Evolutionary conservation across 2,329 filamentous ascomycete genomes (phyloP), one percentile per base, ranked within the genome.

Genomic region (Epichloe typhina): DNA sequence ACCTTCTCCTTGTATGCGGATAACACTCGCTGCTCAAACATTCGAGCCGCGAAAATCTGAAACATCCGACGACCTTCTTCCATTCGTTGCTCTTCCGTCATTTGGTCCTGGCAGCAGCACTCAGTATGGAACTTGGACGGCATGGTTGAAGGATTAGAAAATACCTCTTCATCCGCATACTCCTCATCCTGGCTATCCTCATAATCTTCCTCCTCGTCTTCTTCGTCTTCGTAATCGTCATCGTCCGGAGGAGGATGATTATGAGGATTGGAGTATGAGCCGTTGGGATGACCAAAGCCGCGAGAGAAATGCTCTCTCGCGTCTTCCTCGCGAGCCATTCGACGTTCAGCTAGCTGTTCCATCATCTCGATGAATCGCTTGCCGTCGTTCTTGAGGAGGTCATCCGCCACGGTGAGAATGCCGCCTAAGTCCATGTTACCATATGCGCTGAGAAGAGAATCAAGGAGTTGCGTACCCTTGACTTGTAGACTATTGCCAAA

Each of bases 361-460:
- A 98, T 98, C 93, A 98, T 98, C 67, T 98, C 93, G 69, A 98
- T 98, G 72, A 98, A 98, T 64, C 95, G 95, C 69, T 95, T 95
- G 62, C 93, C 93, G 69, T 98, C 93, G 69, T 98, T 98, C 69
- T 97, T 97, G 56, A 98, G 79, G 57, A 98, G 77, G 71, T 98
- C 93, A 74, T 98, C 93, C 67, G 93, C 93, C 64, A 98, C 93
- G 58, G 93, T 98, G 66, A 98, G 82, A 69, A 98, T 96, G 65
- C 93, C 94, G 74, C 93, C 90, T 88, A 78, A 68, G 62, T 69
- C 67, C 66, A 68, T 68, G 68, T 70, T 71, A 72, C 67, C 69
- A 72, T 69, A 65, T 66, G 62, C 65, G 65, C 58, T 63, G 56
- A 69, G 64, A 60, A 69, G 64, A 64, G 63, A 68, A 62, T 70